Evolutionary conservation across 1,139 yeast species (phyloP), one percentile per base, ranked within the genome.

Genomic region (Debaryomyces robertsiae): DNA sequence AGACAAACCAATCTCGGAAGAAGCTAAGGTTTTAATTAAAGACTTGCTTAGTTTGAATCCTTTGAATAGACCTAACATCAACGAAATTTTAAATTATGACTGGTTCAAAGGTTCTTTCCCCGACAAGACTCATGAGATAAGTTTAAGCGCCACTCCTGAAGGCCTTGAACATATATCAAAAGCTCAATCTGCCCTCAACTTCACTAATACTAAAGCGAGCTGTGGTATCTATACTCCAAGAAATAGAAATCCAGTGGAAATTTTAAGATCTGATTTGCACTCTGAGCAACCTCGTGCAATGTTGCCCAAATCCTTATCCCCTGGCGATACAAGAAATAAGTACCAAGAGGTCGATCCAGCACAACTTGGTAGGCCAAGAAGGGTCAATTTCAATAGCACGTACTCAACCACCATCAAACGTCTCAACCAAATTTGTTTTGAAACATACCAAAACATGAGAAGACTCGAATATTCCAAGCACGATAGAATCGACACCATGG

Each of bases 71-170:
- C 98, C 97, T 29, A 70, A 85, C 4, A 70, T 93, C 42, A 82
- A 84, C 55, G 86, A 87, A 46, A 83, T 93, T 40, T 76, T 91
- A 52, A 82, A 79, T 45, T 89, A 89, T 60, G 84, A 82, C 29
- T 88, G 95, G 86, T 88, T 88, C 64, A 79, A 80, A 55, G 95
- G 95, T 19, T 74, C 86, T 24, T 91, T 91, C 75, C 98, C 98
- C 10, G 78, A 82, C 32, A 73, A 67, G 45, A 78, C 91, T 27
- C 79, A 85, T 27, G 77, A 77, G 44, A 74, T 77, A 19, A 79
- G 90, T 30, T 75, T 86, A 56, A 77, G 58, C 25, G 59, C 74
- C 23, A 75, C 80, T 39, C 80, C 82, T 11, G 86, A 89, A 24
- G 73, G 75, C 16, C 76, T 84, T 50, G 74, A 76, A 22, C 64